These are phyloP conservation scores for Arthromyces matolae DNA, from an alignment of 768 basidiomycete species.

Conservation along the genomic window DNA sequence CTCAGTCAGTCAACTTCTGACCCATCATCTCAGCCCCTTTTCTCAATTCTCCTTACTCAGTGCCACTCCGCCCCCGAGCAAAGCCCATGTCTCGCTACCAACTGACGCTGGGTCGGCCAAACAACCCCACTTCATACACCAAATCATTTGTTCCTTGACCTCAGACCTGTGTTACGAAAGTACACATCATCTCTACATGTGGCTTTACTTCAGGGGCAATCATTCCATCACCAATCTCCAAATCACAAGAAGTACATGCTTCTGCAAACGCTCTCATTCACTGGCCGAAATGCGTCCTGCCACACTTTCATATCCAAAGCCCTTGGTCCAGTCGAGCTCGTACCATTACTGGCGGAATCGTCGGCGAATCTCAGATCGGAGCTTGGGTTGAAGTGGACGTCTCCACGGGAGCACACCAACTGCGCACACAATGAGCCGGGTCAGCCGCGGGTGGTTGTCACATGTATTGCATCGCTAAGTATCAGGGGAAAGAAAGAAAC, in stretches of 20 bases:
- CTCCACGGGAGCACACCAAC: constrained; percentile 50
- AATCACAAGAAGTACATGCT: constrained; percentile 24
- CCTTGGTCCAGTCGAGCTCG: constrained; percentile 4
- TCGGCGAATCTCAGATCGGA: constrained; percentile 21
- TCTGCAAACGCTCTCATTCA: constrained; percentile 14
- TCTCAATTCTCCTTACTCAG: background rate
- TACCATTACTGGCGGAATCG: constrained; percentile 18
- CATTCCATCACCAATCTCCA: constrained; percentile 1
- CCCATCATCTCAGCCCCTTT: constrained; percentile 4
- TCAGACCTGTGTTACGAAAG: no score
- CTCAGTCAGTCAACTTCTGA: constrained; percentile 2
- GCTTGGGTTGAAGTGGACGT: constrained; percentile 38
- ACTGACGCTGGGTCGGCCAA: no score
- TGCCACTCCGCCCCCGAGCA: background rate
- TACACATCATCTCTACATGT: no score
- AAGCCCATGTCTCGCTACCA: no score
- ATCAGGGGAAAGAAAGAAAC: constrained; percentile 13
- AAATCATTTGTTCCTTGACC: no score
- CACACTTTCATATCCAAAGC: constrained; percentile 21
- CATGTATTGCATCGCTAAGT: background rate
- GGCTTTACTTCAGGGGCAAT: constrained; percentile 1
- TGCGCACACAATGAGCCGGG: constrained; percentile 18
- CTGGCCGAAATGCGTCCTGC: constrained; percentile 16
- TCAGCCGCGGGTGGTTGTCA: constrained; percentile 10
- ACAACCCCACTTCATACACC: no score